These are phyloP conservation scores for Pterulicium gracile DNA, from an alignment of 1,284 basidiomycete species.

Conservation along the genomic window DNA sequence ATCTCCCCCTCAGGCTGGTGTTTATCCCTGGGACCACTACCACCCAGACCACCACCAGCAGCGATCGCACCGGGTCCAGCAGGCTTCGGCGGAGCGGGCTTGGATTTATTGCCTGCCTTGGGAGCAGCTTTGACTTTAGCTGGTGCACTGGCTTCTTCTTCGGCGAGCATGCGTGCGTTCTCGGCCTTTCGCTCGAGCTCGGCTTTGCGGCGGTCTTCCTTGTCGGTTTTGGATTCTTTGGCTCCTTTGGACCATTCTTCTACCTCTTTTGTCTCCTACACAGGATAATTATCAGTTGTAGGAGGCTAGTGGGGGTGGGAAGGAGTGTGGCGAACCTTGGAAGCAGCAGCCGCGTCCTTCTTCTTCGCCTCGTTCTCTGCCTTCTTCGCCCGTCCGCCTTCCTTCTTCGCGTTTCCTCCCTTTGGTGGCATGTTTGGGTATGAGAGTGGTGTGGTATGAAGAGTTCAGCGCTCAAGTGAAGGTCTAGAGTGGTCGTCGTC, in stretches of 20 bases:
- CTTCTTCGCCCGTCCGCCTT: conserved; percentile 81
- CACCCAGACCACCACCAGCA: conserved; percentile 43
- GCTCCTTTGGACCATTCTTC: conserved; percentile 65
- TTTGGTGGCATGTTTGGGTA: conserved; percentile 86
- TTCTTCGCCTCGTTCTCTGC: conserved; percentile 86
- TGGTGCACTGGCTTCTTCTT: conserved; percentile 70
- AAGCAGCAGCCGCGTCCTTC: conserved; percentile 44
- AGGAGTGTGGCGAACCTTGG: conserved; percentile 33
- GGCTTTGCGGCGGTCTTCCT: conserved; percentile 66
- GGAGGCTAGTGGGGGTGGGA: not conserved
- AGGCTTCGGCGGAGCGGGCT: conserved; percentile 39
- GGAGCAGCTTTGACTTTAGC: conserved; percentile 56
- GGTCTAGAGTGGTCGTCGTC: no score
- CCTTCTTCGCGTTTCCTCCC: conserved; percentile 84
- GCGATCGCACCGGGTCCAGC: conserved; percentile 71
- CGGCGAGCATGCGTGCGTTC: conserved; percentile 66
- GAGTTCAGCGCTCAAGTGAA: no score
- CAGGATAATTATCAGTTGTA: conserved; percentile 5
- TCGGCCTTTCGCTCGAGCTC: conserved; percentile 70
- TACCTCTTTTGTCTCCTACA: conserved; percentile 68
- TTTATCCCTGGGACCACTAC: conserved; percentile 13
- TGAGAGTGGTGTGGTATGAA: no score
- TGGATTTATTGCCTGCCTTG: conserved; percentile 54
- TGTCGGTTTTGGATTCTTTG: conserved; percentile 59
- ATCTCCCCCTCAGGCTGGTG: conserved; percentile 28